Conservation (phyloP, 352 stramenopile genomes). For the Peronospora destructor region DNA sequence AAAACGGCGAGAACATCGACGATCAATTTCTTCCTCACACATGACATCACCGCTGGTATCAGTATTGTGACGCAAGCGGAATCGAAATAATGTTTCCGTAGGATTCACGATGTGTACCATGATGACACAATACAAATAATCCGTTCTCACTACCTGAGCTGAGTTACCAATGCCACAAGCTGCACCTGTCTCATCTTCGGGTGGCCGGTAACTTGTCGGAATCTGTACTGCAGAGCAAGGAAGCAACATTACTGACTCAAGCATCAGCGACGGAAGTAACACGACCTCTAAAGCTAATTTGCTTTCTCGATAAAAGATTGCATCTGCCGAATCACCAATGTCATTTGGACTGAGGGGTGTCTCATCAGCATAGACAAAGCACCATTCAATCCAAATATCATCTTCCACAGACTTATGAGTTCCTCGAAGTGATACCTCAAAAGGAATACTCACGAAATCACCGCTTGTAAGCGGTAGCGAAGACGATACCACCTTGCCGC, state of each 20-base stretch:
- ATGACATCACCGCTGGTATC: constrained; percentile 6
- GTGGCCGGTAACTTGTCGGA: not conserved
- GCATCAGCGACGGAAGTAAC: constrained; percentile 41
- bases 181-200: not conserved
- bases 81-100: constrained; percentile 59
- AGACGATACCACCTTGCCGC: constrained; percentile 16
- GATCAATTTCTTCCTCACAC: constrained; percentile 41
- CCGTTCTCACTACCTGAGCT: constrained; percentile 23
- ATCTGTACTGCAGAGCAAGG: constrained; percentile 26
- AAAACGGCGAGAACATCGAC: constrained; percentile 41
- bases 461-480: constrained; percentile 28
- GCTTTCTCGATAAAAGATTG: constrained; percentile 48
- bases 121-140: constrained; percentile 45
- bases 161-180: not conserved
- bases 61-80: constrained; percentile 27
- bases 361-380: constrained; percentile 47
- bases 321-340: not conserved
- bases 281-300: constrained; percentile 42
- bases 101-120: constrained; percentile 58
- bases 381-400: constrained; percentile 53
- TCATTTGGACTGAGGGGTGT: not conserved
- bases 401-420: constrained; percentile 22
- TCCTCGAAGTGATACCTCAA: constrained; percentile 30
- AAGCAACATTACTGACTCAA: constrained; percentile 35
- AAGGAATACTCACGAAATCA: constrained; percentile 33